A percentile compares a stretch with the other conserved stretches of the same genome.
Conservation (phyloP, 345 rosid species). For the Firmiana major region DNA sequence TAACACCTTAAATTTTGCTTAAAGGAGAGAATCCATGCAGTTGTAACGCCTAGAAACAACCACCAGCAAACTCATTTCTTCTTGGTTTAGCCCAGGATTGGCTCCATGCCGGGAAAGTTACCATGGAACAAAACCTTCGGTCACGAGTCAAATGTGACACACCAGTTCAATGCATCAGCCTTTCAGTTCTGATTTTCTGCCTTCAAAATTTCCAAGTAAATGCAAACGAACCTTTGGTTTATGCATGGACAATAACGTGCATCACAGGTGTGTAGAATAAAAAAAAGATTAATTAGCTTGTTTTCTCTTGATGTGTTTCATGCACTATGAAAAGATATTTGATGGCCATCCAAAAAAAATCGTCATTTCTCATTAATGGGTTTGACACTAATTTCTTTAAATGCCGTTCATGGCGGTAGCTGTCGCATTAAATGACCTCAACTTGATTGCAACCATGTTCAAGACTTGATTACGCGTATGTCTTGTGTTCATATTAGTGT, state of each 20-base stretch:
- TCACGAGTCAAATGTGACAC: conserved; percentile 19
- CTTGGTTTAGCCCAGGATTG: neutral
- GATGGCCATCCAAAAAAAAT: too few relatives aligned
- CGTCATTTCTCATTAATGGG: too few relatives aligned
- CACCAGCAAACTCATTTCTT: neutral
- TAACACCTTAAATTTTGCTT: neutral
- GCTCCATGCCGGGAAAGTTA: neutral
- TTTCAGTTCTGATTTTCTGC: neutral
- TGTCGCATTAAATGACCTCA: neutral
- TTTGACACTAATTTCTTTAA: neutral
- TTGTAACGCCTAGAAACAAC: neutral
- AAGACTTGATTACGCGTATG: too few relatives aligned
- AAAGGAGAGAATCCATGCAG: neutral
- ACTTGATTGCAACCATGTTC: neutral
- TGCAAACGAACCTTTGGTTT: neutral
- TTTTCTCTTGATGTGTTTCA: too few relatives aligned
- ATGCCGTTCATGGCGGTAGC: neutral
- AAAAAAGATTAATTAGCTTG: too few relatives aligned
- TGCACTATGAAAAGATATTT: too few relatives aligned
- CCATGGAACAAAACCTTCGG: neutral
- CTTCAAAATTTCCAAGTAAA: neutral
- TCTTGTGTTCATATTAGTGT: too few relatives aligned
- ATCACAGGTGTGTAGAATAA: too few relatives aligned
- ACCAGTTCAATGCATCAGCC: neutral
- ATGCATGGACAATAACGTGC: too few relatives aligned